Evolutionary conservation across 148 eudicot species (phyloP), one percentile per base, ranked within the genome.

Genomic region (Nepenthes gracilis): DNA sequence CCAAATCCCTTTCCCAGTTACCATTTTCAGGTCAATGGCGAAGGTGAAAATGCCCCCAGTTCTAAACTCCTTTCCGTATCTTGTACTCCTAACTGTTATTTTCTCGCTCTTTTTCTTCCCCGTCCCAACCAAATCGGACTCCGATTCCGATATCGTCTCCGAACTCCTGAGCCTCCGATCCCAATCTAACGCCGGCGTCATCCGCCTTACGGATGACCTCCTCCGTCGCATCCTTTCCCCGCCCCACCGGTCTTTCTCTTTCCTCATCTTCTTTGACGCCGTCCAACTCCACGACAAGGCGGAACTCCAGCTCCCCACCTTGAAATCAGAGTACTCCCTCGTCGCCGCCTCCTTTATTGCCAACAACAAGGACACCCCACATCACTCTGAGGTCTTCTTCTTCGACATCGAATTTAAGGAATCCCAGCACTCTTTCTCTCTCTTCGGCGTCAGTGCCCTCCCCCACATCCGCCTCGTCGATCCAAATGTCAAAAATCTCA

Each of bases 211-310:
- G 66, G 96, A 92, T 74, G 37, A 40, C 56, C 81, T 88, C 71
- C 75, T 88, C 58, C 51, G 64, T 67, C 96, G 85, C 62, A 71
- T 88, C 77, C 54, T 84, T 66, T 51, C 74, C 72, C 66, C 45
- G 4, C 45, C 70, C 33, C 88, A 86, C 1, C 94, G 88, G 61
- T 80, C 96, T 4, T 93, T 84, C 82, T 74, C 83, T 36, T 65
- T 81, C 78, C 64, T 84, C 71, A 65, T 93, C 76, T 93, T 93
- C 82, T 93, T 93, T 84, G 99, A 93, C 69, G 96, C 99, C 47
- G 36, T 34, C 0, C 82, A 76, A 35, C 89, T 93, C 69, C 96
- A 93, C 68, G 74, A 81, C 69, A 86, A 93, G 57, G 11, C 85
- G 43, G 95, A 93, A 9, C 92, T 86, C 64, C 74, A 80, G 3